Evolutionary conservation across 345 rosid genomes (phyloP), one percentile per base, ranked within the genome.

Genomic region (Pistacia integerrima): DNA sequence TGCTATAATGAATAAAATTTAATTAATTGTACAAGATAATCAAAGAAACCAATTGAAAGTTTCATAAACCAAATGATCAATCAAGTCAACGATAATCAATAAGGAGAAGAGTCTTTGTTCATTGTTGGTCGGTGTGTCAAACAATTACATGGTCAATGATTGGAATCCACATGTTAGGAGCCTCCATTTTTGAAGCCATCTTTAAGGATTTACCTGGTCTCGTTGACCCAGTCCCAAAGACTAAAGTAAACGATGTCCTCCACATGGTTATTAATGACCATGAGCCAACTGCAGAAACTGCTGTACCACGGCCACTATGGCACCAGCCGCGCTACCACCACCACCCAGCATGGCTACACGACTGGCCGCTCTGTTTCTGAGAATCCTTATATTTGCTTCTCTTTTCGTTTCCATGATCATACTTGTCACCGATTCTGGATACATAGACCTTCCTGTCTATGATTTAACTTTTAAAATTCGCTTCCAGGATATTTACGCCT

Each of bases 401-500:
- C 77, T 81, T 11, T 0, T 81, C 20, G 16, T 48, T 33, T 73
- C 84, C 2, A 4, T 67, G 4, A 69, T 67, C 46, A 46, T 80
- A n/a, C 56, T 80, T 33, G 41, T 58, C 16, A 69, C 44, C 61
- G 2, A 77, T 67, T 67, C 55, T 8, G 64, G 44, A 11, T 49
- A 65, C 54, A 1, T 67, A 13, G 60, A 60, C 8, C 12, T 81
- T 2, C 12, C 4, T 25, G 9, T 17, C 18, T 6, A 56, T 36
- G 54, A 20, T 4, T 12, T 1, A 8, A 5, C 38, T 14, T 46
- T 68, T 36, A 69, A 77, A 46, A 0, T 81, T 20, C 72, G 36
- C 72, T 77, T 81, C 52, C 33, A 69, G 63, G 81, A 81, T 38
- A 22, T 81, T 54, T 77, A 81, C 41, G 58, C 78, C 3, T 81